Conservation (phyloP, 305 asterid genomes). For the Vinca major region DNA sequence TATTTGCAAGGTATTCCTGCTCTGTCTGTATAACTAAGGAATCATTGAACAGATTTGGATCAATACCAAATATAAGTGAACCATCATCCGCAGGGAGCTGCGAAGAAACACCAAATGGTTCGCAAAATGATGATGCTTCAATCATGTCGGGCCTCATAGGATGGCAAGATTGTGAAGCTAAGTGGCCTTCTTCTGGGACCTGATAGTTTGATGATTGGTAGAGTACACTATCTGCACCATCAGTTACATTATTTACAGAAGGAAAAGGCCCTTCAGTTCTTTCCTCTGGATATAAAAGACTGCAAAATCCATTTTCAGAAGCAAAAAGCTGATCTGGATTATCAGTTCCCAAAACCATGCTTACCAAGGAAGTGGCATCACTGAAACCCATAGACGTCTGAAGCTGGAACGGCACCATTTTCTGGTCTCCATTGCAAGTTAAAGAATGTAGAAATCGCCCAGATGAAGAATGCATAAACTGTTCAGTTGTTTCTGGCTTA, state of each 20-base stretch:
- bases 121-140: constrained; percentile 24
- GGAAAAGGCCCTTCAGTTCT: constrained; percentile 36
- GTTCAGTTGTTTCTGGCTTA: constrained; percentile 49
- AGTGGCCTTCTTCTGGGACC: constrained; percentile 36
- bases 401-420: constrained; percentile 26
- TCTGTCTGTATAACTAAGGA: constrained; percentile 28
- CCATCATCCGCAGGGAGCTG: constrained; percentile 35
- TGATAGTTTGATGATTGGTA: constrained; percentile 29
- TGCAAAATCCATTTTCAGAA: constrained; percentile 23
- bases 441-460: constrained; percentile 39
- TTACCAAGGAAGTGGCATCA: constrained; percentile 17
- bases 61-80: constrained; percentile 26
- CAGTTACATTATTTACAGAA: constrained; percentile 26
- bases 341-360: constrained; percentile 26
- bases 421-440: constrained; percentile 32
- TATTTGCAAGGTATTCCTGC: constrained; percentile 32
- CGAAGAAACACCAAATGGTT: constrained; percentile 32
- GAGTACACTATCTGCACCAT: constrained; percentile 22
- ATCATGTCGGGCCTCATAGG: constrained; percentile 22
- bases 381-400: constrained; percentile 21
- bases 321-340: constrained; percentile 20
- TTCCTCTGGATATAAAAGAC: constrained; percentile 29
- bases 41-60: constrained; percentile 35
- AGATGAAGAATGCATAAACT: constrained; percentile 42
- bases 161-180: constrained; percentile 36